Percentiles rank a stretch among this genome's conserved stretches.
Conservation (phyloP, 257 asterid genomes). For the Primulina eburnea region DNA sequence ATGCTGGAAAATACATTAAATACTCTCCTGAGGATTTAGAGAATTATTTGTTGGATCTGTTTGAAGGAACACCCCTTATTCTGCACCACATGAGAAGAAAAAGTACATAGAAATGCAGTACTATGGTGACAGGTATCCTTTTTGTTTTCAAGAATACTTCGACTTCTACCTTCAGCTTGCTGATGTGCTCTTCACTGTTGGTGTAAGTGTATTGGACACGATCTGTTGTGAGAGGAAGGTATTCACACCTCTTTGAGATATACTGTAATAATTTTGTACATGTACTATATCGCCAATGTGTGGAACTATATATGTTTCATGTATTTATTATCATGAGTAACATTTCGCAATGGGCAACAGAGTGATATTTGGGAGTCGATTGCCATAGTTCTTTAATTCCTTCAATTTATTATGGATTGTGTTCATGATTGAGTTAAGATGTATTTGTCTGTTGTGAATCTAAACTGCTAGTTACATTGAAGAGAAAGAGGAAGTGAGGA, state of each 20-base stretch:
- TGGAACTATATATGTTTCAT: slow-evolving; percentile 30
- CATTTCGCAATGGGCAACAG: slow-evolving; percentile 26
- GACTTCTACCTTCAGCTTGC: slow-evolving; percentile 31
- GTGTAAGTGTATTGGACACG: slow-evolving; percentile 36
- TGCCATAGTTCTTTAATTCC: slow-evolving; percentile 6
- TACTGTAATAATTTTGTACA: slow-evolving; percentile 52
- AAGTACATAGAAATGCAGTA: slow-evolving; percentile 50
- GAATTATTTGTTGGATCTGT: slow-evolving; percentile 78
- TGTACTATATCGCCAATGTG: slow-evolving; percentile 34
- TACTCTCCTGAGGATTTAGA: slow-evolving; percentile 80
- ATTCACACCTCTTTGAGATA: slow-evolving; percentile 32
- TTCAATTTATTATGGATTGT: background rate
- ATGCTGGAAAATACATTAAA: slow-evolving; percentile 82
- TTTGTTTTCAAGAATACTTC: slow-evolving; percentile 33
- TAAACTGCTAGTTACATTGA: background rate
- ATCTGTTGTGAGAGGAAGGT: slow-evolving; percentile 31
- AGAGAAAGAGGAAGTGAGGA: background rate
- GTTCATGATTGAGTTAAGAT: background rate
- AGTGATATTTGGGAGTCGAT: slow-evolving; percentile 18
- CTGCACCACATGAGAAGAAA: slow-evolving; percentile 89
- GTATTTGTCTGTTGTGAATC: background rate
- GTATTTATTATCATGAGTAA: slow-evolving; percentile 30
- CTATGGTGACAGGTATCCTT: slow-evolving; percentile 41
- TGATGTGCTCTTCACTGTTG: slow-evolving; percentile 32
- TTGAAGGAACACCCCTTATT: slow-evolving; percentile 84